Evolutionary conservation across 2,329 filamentous ascomycete genomes (phyloP).

Genomic region (Paecilomyces formosus): DNA sequence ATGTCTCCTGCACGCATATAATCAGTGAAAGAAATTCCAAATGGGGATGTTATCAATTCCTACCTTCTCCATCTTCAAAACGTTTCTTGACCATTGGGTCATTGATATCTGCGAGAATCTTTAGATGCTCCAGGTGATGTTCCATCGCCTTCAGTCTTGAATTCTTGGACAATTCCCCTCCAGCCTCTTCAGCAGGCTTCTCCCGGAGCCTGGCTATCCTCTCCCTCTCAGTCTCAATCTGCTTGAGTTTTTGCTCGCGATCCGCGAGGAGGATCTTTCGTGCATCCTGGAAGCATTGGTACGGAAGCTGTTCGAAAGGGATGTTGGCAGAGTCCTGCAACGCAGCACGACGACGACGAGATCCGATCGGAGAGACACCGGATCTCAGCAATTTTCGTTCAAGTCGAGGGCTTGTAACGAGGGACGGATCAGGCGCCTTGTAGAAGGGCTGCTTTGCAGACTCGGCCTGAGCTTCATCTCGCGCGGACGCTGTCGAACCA

Average conservation of each 20-base stretch:
- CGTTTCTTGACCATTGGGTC: conserved; percentile 87
- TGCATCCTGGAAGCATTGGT: conserved; percentile 97
- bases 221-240: conserved; percentile 60
- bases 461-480: conserved; percentile 39
- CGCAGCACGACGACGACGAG: conserved; percentile 72
- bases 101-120: conserved; percentile 89
- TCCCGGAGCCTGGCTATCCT: conserved; percentile 63
- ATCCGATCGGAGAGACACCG: conserved; percentile 69
- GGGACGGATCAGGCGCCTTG: conserved; percentile 52
- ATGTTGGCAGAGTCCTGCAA: conserved; percentile 58
- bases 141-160: conserved; percentile 62
- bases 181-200: conserved; percentile 50
- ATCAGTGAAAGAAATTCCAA: conserved; percentile 14
- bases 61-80: conserved; percentile 88
- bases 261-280: conserved; percentile 74
- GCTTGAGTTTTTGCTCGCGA: conserved; percentile 67
- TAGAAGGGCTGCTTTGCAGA: conserved; percentile 31
- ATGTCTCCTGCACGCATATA: conserved; percentile 62
- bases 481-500: conserved; percentile 37
- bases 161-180: conserved; percentile 59
- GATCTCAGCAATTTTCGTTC: conserved; percentile 62
- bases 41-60: conserved; percentile 15
- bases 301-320: conserved; percentile 89
- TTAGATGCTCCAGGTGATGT: conserved; percentile 65
- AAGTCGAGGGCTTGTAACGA: conserved; percentile 56